phyloP scores from a whole-genome alignment of 2,329 filamentous ascomycete species.

The Xylaria multiplex region DNA sequence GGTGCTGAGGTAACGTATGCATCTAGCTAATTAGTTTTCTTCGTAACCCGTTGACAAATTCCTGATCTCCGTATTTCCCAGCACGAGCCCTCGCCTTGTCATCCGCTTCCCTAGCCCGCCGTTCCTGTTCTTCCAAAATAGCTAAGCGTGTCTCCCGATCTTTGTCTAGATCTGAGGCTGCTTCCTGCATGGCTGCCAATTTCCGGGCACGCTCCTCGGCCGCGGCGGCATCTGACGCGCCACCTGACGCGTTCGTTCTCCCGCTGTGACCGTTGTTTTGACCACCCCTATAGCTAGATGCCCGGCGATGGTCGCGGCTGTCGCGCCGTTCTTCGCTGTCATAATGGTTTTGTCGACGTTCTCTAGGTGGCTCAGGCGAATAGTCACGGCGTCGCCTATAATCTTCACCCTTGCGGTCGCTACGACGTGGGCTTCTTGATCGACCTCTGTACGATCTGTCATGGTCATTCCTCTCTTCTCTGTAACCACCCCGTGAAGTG shows the following conservation, averaged over 20 bases:
- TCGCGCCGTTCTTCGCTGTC: constrained; percentile 41
- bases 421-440: constrained; percentile 48
- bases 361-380: constrained; percentile 41
- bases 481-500: constrained; percentile 35
- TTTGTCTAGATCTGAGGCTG: constrained; percentile 74
- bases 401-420: constrained; percentile 46
- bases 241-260: constrained; percentile 34
- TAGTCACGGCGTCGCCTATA: constrained; percentile 49
- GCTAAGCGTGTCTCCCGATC: constrained; percentile 75
- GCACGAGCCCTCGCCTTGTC: constrained; percentile 68
- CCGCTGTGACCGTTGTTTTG: constrained; percentile 40
- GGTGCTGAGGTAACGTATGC: no score
- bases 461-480: constrained; percentile 29
- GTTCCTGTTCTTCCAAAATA: constrained; percentile 73
- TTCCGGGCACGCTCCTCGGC: constrained; percentile 70
- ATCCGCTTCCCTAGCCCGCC: constrained; percentile 72
- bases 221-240: constrained; percentile 32
- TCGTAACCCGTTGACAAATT: constrained; percentile 72
- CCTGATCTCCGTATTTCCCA: constrained; percentile 69
- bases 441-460: constrained; percentile 45
- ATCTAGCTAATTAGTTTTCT: constrained; percentile 56
- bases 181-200: constrained; percentile 77
- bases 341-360: constrained; percentile 38
- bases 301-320: constrained; percentile 43
- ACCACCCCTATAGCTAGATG: constrained; percentile 34